Conservation (phyloP, 2,329 filamentous ascomycete species). For the Colletotrichum sp. region DNA sequence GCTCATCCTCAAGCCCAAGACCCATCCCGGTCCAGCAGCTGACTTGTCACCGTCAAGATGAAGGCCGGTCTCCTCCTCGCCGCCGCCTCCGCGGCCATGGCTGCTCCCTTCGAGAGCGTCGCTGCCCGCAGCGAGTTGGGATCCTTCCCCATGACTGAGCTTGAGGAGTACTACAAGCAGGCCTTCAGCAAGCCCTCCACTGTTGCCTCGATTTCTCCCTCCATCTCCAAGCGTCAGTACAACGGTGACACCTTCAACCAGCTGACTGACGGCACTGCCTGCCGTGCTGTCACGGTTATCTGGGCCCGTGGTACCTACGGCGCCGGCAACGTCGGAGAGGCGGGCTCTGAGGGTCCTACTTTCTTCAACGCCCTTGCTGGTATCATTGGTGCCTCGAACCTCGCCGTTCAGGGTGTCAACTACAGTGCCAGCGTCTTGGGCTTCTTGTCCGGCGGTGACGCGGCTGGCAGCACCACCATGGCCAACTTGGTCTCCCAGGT, state of each 20-base stretch:
- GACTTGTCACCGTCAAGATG: not conserved
- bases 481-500: conserved; percentile 6
- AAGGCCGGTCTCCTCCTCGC: conserved; percentile 18
- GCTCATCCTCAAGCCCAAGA: not conserved
- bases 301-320: conserved; percentile 62
- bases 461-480: conserved; percentile 47
- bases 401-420: conserved; percentile 59
- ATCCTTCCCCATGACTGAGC: conserved; percentile 14
- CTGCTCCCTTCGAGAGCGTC: conserved; percentile 7
- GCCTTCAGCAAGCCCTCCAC: not conserved
- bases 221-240: conserved; percentile 17
- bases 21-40: not conserved
- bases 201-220: not conserved
- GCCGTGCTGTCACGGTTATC: conserved; percentile 55
- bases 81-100: conserved; percentile 10
- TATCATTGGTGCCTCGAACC: conserved; percentile 43
- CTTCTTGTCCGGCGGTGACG: conserved; percentile 50
- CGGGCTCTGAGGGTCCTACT: conserved; percentile 48
- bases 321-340: conserved; percentile 52
- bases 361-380: conserved; percentile 50
- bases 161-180: conserved; percentile 19
- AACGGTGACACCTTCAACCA: conserved; percentile 19
- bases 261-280: conserved; percentile 28
- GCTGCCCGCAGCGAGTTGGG: not conserved
- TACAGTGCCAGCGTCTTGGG: conserved; percentile 52